A percentile compares a stretch with the other conserved stretches of the same genome.
Conservation (phyloP, 2,329 filamentous ascomycete species). For the Incumbomyces delicatus region DNA sequence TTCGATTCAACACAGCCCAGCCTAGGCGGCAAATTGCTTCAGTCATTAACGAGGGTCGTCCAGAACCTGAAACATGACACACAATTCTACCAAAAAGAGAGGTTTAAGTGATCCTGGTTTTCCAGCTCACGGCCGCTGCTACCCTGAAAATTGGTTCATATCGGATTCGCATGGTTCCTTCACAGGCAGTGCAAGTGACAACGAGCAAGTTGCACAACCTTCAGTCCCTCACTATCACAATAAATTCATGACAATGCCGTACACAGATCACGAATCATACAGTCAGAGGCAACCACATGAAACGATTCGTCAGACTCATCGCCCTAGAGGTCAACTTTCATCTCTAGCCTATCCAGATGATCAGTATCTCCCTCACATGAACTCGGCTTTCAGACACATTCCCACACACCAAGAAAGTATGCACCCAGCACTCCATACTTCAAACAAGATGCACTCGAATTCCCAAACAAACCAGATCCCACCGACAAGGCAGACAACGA, state of each 20-base stretch:
- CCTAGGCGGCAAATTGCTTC: no score
- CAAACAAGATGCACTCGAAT: not conserved
- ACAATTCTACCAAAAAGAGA: not conserved
- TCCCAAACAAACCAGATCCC: not conserved
- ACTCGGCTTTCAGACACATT: not conserved
- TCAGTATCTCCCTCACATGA: not conserved
- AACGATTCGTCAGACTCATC: slow-evolving; percentile 2
- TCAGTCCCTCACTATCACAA: not conserved
- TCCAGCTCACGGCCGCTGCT: not conserved
- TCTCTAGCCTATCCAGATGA: not conserved
- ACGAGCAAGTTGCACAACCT: not conserved
- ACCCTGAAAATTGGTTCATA: not conserved
- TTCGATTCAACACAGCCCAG: no score
- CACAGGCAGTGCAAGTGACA: not conserved
- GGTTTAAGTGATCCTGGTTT: not conserved
- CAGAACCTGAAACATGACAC: slow-evolving; percentile 6
- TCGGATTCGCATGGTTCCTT: not conserved
- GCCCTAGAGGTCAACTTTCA: not conserved
- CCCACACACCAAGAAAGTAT: not conserved
- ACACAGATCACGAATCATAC: slow-evolving; percentile 3
- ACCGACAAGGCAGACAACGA: not conserved
- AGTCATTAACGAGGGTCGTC: no score
- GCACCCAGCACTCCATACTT: not conserved
- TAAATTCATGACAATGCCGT: slow-evolving; percentile 4
- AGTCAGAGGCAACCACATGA: slow-evolving; percentile 1